Percentiles rank a stretch among this genome's conserved stretches.
Conservation (phyloP, 768 basidiomycete species). For the Rhodosporidiobolus odoratus region DNA sequence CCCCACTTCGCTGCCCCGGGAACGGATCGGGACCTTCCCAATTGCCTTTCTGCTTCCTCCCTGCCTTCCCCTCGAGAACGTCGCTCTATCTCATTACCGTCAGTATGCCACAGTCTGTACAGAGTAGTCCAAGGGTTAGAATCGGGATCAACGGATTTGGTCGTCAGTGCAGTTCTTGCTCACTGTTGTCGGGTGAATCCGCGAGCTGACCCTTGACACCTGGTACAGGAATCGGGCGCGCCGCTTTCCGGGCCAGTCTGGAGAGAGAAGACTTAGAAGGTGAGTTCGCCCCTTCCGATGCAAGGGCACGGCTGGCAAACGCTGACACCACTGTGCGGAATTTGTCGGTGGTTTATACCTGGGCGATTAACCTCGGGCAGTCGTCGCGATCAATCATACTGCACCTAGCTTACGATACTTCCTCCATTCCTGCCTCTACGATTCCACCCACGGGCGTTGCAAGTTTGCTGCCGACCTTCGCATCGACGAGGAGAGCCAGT, state of each 20-base stretch:
- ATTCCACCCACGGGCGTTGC: constrained; percentile 46
- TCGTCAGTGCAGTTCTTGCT: constrained; percentile 37
- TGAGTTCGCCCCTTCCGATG: not conserved
- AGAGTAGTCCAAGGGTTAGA: too few relatives aligned
- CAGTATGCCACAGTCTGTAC: too few relatives aligned
- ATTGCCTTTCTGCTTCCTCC: too few relatives aligned
- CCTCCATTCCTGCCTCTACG: constrained; percentile 45
- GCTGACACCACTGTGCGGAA: not conserved
- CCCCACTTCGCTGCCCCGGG: too few relatives aligned
- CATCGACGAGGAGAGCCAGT: constrained; percentile 18
- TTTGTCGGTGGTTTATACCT: not conserved
- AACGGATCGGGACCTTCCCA: too few relatives aligned
- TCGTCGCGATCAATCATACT: constrained; percentile 49
- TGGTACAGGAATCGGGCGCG: constrained; percentile 12
- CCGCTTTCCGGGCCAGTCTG: constrained; percentile 37
- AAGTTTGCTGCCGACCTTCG: constrained; percentile 38
- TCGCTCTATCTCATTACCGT: too few relatives aligned
- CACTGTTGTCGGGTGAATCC: not conserved
- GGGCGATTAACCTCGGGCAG: constrained; percentile 35
- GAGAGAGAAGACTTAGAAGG: constrained; percentile 30
- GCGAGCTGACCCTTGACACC: not conserved
- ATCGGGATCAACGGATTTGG: constrained; percentile 48
- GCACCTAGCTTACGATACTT: constrained; percentile 45
- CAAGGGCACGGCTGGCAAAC: not conserved
- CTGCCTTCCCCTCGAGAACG: too few relatives aligned